Evolutionary conservation across 1,284 basidiomycete species (phyloP).

Genomic region (Ceratobasidium sp.): DNA sequence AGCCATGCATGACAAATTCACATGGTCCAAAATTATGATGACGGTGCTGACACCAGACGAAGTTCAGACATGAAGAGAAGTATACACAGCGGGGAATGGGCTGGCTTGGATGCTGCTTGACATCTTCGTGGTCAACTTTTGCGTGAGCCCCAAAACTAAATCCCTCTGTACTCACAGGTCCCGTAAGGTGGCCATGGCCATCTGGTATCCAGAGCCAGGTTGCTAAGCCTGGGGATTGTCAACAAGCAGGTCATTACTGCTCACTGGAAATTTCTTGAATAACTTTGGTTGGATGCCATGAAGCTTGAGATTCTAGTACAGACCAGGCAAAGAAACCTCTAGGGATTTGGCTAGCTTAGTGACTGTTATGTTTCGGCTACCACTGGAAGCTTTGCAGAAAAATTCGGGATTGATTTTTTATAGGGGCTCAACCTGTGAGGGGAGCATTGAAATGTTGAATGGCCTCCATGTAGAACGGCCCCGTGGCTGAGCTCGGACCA

Average conservation of each 20-base stretch:
- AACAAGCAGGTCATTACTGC: background rate
- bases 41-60: background rate
- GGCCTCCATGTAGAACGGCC: too few relatives aligned
- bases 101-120: background rate
- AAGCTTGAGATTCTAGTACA: background rate
- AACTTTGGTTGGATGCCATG: background rate
- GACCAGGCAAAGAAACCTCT: background rate
- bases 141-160: background rate
- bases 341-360: background rate
- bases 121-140: background rate
- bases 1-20: background rate
- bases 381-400: background rate
- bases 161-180: background rate
- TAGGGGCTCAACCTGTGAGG: background rate
- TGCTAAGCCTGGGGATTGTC: background rate
- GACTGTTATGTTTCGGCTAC: background rate
- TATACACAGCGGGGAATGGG: background rate
- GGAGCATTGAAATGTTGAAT: too few relatives aligned
- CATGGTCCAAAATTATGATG: slow-evolving; percentile 11
- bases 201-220: background rate
- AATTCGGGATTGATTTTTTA: background rate
- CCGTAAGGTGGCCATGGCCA: background rate
- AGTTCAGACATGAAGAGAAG: background rate
- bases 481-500: too few relatives aligned
- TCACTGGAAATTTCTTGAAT: background rate